Conservation (phyloP, 2,329 filamentous ascomycete species). For the Beauveria sp. region DNA sequence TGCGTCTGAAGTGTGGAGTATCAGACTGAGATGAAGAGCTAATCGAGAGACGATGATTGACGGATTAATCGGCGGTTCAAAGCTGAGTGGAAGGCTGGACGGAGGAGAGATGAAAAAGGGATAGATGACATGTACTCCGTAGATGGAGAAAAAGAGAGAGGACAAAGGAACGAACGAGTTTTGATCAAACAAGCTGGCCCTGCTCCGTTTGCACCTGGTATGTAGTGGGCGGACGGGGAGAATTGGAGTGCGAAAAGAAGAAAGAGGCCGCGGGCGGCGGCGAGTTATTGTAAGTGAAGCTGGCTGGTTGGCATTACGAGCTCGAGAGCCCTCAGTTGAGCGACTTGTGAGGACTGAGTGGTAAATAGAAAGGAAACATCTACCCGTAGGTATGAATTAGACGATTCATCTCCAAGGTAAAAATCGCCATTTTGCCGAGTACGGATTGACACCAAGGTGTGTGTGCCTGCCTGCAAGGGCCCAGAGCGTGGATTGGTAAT, state of each 20-base stretch:
- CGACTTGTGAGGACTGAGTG: no score
- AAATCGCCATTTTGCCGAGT: no score
- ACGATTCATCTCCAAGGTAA: no score
- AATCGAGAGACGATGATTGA: constrained; percentile 7
- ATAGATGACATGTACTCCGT: not conserved
- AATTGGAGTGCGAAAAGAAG: not conserved
- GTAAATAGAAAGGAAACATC: no score
- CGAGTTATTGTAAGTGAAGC: not conserved
- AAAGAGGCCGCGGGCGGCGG: not conserved
- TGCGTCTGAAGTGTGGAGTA: not conserved
- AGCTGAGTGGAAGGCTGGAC: not conserved
- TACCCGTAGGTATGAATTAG: no score
- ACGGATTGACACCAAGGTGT: no score
- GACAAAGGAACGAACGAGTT: not conserved
- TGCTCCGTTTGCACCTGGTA: not conserved
- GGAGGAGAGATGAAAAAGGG: not conserved
- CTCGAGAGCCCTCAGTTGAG: no score
- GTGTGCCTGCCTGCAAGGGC: not conserved
- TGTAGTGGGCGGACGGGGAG: not conserved
- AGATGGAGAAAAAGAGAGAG: no score
- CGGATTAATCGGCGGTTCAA: not conserved
- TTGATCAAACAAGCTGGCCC: not conserved
- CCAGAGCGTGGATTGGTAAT: constrained; percentile 3
- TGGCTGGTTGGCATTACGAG: no score
- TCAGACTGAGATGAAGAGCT: not conserved